Evolutionary conservation across 495 filamentous ascomycete genomes (phyloP).

Genomic region (Schizothecium vesticola): DNA sequence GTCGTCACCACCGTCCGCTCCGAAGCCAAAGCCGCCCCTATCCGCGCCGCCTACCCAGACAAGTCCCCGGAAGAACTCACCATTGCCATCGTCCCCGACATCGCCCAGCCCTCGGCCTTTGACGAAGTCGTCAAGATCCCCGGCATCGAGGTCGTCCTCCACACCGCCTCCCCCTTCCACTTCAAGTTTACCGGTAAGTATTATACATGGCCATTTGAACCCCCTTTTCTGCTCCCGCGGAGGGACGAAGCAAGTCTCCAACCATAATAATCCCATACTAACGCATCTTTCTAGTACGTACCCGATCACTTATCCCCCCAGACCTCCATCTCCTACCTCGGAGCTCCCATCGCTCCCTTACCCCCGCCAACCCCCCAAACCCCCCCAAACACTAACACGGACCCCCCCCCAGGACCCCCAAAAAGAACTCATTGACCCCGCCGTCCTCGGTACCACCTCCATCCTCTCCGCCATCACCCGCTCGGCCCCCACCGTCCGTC

Average conservation of each 20-base stretch:
- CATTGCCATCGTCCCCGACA: conserved; percentile 77
- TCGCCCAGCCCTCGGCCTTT: conserved; percentile 69
- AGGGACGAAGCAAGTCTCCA: too few species aligned
- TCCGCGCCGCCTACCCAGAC: conserved; percentile 60
- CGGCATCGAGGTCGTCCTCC: conserved; percentile 78
- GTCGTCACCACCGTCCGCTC: conserved; percentile 83
- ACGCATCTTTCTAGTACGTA: too few species aligned
- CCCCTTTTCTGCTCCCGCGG: too few species aligned
- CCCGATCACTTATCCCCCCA: too few species aligned
- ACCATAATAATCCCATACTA: too few species aligned
- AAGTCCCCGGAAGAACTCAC: conserved; percentile 57
- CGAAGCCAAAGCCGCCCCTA: conserved; percentile 69
- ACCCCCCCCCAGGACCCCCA: conserved; percentile 52
- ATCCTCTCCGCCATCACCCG: conserved; percentile 72
- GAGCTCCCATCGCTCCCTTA: too few species aligned
- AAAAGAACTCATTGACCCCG: conserved; percentile 79
- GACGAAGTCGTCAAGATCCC: conserved; percentile 72
- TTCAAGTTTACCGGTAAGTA: conserved; percentile 46
- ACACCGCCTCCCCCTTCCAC: conserved; percentile 86
- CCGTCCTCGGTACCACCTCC: conserved; percentile 76
- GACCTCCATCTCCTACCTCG: too few species aligned
- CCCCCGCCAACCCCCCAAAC: too few species aligned
- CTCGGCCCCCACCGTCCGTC: conserved; percentile 69
- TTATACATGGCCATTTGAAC: neutral
- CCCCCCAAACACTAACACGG: neutral